A percentile compares a stretch with the other conserved stretches of the same genome.
Evolutionary conservation across 2,329 filamentous ascomycete species (phyloP).

Genomic region (Chaetomium sp.): DNA sequence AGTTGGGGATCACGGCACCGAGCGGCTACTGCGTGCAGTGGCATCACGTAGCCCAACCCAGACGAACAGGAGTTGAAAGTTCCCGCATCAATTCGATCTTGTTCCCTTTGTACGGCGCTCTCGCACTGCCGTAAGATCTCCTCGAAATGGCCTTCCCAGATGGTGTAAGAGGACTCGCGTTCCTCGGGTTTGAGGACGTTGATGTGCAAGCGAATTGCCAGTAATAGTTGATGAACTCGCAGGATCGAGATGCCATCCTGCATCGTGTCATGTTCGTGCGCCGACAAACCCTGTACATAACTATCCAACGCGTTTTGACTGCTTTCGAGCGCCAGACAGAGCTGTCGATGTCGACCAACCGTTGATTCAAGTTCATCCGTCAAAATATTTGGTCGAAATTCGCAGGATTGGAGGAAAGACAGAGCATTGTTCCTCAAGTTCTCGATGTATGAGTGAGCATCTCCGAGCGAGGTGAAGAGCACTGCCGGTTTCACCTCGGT

Average conservation of each 20-base stretch:
- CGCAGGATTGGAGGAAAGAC: conserved; percentile 11
- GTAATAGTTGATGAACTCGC: conserved; percentile 10
- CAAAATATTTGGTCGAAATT: background rate
- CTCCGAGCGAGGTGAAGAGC: conserved; percentile 12
- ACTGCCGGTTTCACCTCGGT: conserved; percentile 10
- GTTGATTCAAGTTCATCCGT: background rate
- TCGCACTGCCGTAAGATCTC: conserved; percentile 16
- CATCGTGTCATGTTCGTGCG: background rate
- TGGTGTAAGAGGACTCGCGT: conserved; percentile 14
- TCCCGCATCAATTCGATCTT: background rate
- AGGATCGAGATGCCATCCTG: conserved; percentile 6
- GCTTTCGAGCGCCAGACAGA: conserved; percentile 14
- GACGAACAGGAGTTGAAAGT: conserved; percentile 8
- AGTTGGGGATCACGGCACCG: conserved; percentile 16
- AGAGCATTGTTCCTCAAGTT: conserved; percentile 11
- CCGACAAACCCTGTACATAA: background rate
- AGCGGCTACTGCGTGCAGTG: conserved; percentile 16
- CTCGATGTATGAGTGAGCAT: conserved; percentile 17
- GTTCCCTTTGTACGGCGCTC: background rate
- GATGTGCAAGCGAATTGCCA: conserved; percentile 12
- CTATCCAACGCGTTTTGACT: conserved; percentile 14
- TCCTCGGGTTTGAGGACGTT: conserved; percentile 13
- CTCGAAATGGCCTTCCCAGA: conserved; percentile 9
- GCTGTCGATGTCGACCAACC: conserved; percentile 9
- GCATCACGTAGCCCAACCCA: conserved; percentile 16